A percentile compares a stretch with the other conserved stretches of the same genome.
Evolutionary conservation across 2,329 filamentous ascomycete species (phyloP).

Genomic region (Chaetomium strumarium): DNA sequence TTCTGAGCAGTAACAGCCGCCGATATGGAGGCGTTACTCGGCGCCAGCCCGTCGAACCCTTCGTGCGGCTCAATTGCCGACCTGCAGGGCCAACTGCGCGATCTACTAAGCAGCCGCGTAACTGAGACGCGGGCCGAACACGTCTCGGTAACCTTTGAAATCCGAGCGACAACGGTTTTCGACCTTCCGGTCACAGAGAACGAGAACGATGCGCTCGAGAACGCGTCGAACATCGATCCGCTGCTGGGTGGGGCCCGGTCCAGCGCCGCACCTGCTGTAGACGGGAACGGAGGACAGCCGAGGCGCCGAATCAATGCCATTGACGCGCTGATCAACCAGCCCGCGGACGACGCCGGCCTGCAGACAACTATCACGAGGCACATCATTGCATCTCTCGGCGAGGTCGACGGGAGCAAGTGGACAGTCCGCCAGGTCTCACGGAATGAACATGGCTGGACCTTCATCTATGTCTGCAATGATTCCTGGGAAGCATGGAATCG

Average conservation of each 20-base stretch:
- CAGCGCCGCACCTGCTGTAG: conserved; percentile 8
- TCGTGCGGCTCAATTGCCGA: conserved; percentile 39
- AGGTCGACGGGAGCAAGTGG: conserved; percentile 47
- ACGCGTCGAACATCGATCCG: conserved; percentile 29
- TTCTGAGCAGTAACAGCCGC: background rate
- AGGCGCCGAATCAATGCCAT: conserved; percentile 38
- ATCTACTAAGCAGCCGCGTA: conserved; percentile 37
- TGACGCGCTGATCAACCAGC: conserved; percentile 45
- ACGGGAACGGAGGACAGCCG: conserved; percentile 22
- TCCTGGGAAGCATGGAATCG: conserved; percentile 47
- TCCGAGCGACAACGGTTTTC: conserved; percentile 41
- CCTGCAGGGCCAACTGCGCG: conserved; percentile 40
- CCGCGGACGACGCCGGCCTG: conserved; percentile 40
- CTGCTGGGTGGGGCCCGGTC: conserved; percentile 28
- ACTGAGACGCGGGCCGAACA: conserved; percentile 46
- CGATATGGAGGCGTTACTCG: conserved; percentile 31
- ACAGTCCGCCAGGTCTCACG: conserved; percentile 39
- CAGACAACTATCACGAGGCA: conserved; percentile 46
- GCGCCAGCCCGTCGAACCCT: conserved; percentile 26
- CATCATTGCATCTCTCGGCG: conserved; percentile 39
- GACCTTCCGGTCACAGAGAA: conserved; percentile 33
- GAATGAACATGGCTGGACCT: conserved; percentile 45
- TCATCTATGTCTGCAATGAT: conserved; percentile 48
- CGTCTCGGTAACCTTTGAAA: conserved; percentile 41
- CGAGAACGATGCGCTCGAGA: conserved; percentile 32